Conservation (phyloP, 768 basidiomycete genomes). For the Leccinum imitatum region DNA sequence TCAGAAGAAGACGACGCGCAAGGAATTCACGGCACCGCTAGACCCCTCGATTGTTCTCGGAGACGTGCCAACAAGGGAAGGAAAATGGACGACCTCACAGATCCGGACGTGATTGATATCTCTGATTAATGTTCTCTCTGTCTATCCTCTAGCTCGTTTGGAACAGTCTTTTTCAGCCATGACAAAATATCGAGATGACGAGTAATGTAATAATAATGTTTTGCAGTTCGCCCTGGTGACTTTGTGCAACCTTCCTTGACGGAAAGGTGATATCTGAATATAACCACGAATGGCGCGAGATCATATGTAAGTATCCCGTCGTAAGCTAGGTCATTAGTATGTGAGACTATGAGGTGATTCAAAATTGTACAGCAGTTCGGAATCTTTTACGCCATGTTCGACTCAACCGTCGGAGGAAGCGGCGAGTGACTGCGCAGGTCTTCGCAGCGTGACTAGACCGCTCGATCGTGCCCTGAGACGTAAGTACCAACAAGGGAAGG, state of each 20-base stretch:
- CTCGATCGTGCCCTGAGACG: too few relatives aligned
- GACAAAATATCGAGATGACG: background rate
- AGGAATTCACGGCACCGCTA: background rate
- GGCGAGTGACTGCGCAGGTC: too few relatives aligned
- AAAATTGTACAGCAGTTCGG: too few relatives aligned
- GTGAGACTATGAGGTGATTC: too few relatives aligned
- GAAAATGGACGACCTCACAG: slow-evolving; percentile 35
- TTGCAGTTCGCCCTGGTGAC: background rate
- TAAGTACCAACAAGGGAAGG: too few relatives aligned
- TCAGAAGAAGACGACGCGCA: slow-evolving; percentile 21
- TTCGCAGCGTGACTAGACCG: too few relatives aligned
- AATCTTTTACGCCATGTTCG: too few relatives aligned
- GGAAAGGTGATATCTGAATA: too few relatives aligned
- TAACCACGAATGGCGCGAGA: too few relatives aligned
- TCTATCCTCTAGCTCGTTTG: background rate
- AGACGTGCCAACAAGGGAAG: slow-evolving; percentile 8
- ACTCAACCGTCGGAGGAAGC: too few relatives aligned
- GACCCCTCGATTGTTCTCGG: slow-evolving; percentile 6
- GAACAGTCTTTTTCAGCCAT: background rate
- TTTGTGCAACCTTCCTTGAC: background rate
- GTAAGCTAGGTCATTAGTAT: too few relatives aligned
- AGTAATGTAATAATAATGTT: background rate
- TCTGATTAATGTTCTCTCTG: slow-evolving; percentile 30
- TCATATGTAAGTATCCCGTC: too few relatives aligned
- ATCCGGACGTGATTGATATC: slow-evolving; percentile 57